Evolutionary conservation across 352 stramenopile species (phyloP), one percentile per base, ranked within the genome.

Genomic region (Phytopythium sindhum): DNA sequence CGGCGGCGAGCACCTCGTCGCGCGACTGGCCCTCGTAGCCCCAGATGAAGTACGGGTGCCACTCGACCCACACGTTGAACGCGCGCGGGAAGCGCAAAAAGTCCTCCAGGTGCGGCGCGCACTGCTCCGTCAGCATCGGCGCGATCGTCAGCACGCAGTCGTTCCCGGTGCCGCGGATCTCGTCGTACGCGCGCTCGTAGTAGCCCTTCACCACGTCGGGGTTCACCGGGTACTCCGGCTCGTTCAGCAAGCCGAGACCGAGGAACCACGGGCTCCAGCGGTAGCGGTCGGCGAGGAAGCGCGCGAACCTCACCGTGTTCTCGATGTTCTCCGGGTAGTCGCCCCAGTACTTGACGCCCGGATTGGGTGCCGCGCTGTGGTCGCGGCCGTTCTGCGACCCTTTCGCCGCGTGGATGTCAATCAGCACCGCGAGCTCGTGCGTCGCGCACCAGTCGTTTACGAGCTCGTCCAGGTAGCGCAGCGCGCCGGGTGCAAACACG

Each of bases 371-470:
- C 0, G 80, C 85, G 35, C 75, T 89, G 65, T 95, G 84, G 54
- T 96, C 86, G 42, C 86, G 78, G 15, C 84, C 87, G 65, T 93
- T 95, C 64, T 96, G 84, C 2, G 74, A 90, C 6, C 88, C 87
- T 35, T 88, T 84, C 8, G 81, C 79, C 17, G 73, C 88, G 63
- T 96, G 88, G 58, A 97, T 81, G 70, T 93, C 81, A 28, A 91
- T 58, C 44, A 92, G 77, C 33, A 97, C 85, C 19, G 89, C 65
- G 4, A 97, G 57, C 8, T 84, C 74, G 60, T 84, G 68, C 50
- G 86, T 75, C 17, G 70, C 69, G 59, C 72, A 84, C 88, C 87
- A 96, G 29, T 86, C 66, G 41, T 95, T 82, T 51, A 97, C 74
- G 37, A 97, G 72, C 67, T 75, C 57, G 64, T 89, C 92, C 70